A percentile compares a stretch with the other conserved stretches of the same genome.
phyloP scores from a whole-genome alignment of 345 rosid species.

The Gossypium ekmanianum region DNA sequence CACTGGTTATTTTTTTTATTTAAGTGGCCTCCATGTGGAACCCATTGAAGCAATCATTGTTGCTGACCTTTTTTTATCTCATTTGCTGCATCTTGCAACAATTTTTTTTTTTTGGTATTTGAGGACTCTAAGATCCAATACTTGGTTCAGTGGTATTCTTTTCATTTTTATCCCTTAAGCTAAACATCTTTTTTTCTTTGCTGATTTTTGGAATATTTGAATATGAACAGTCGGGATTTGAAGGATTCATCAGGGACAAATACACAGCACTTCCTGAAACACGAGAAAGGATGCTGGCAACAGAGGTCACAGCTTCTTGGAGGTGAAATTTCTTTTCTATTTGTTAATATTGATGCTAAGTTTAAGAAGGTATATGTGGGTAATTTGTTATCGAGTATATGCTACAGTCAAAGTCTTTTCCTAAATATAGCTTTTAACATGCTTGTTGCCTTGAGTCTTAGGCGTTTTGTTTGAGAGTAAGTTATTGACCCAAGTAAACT shows the following conservation, averaged over 20 bases:
- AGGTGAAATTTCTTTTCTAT: slow-evolving; percentile 40
- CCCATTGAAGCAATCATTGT: background rate
- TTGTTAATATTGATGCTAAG: background rate
- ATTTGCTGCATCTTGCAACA: background rate
- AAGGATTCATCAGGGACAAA: slow-evolving; percentile 79
- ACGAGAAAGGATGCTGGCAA: slow-evolving; percentile 82
- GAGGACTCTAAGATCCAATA: background rate
- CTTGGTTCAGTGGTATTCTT: slow-evolving; percentile 3
- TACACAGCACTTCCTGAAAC: slow-evolving; percentile 91
- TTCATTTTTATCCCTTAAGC: background rate
- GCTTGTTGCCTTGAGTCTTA: background rate
- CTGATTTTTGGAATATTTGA: slow-evolving; percentile 19
- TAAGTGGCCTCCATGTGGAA: background rate
- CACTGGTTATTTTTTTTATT: background rate
- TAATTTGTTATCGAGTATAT: background rate
- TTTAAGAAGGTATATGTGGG: background rate
- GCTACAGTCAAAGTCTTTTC: background rate
- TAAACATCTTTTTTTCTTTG: background rate
- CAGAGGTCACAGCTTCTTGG: slow-evolving; percentile 86
- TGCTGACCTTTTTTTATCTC: background rate
- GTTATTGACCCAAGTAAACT: slow-evolving; percentile 5
- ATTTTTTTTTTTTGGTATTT: background rate
- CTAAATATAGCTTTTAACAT: background rate
- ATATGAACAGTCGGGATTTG: slow-evolving; percentile 85
- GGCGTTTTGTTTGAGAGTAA: background rate